A percentile compares a stretch with the other conserved stretches of the same genome.
These are phyloP conservation scores for Marsdenia floribunda DNA, from an alignment of 257 asterid species.

Conservation along the genomic window DNA sequence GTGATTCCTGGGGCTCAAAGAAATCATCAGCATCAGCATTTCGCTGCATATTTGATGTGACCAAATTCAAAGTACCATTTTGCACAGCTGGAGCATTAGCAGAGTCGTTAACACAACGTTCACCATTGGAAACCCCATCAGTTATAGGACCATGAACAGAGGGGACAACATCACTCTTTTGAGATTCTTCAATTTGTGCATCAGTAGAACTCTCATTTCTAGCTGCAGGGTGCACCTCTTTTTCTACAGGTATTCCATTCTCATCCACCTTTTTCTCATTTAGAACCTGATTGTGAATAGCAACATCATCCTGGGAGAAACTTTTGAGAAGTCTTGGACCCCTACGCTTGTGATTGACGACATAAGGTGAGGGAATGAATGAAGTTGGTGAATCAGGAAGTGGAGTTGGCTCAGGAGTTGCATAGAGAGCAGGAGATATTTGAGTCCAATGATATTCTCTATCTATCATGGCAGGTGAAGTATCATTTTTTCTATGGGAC, in stretches of 20 bases:
- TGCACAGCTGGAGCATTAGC: conserved; percentile 28
- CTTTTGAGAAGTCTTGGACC: conserved; percentile 88
- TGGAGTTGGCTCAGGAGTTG: conserved; percentile 80
- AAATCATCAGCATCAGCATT: conserved; percentile 51
- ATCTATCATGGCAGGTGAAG: conserved; percentile 26
- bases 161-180: conserved; percentile 19
- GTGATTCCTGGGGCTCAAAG: conserved; percentile 50
- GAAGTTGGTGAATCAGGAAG: conserved; percentile 89
- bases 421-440: conserved; percentile 85
- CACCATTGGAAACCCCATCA: conserved; percentile 23
- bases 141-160: conserved; percentile 21
- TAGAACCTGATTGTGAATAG: conserved; percentile 22
- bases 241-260: conserved; percentile 26
- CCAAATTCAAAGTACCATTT: conserved; percentile 31
- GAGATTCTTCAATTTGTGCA: conserved; percentile 21
- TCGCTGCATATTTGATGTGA: conserved; percentile 35
- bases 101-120: conserved; percentile 20
- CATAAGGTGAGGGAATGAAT: conserved; percentile 82
- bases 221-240: conserved; percentile 21
- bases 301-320: conserved; percentile 69
- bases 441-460: conserved; percentile 64
- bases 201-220: conserved; percentile 30
- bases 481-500: conserved; percentile 30
- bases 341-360: conserved; percentile 83
- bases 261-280: conserved; percentile 38